A percentile compares a stretch with the other conserved stretches of the same genome.
Evolutionary conservation across 768 basidiomycete genomes (phyloP).

Genomic region (Leccinellum luteum): DNA sequence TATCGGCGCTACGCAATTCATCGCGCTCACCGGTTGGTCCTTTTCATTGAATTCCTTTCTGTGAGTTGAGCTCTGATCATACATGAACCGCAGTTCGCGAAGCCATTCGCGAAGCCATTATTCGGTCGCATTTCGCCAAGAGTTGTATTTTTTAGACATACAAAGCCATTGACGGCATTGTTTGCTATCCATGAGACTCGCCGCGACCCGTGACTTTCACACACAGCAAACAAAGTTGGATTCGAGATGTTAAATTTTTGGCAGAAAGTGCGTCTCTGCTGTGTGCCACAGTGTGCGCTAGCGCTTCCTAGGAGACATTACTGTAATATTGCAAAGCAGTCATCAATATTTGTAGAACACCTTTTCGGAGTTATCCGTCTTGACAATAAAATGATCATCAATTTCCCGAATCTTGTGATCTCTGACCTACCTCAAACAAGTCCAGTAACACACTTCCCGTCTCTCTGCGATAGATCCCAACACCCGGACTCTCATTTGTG

Average conservation of each 20-base stretch:
- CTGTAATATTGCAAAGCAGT: too few relatives aligned
- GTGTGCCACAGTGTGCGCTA: too few relatives aligned
- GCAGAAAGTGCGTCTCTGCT: too few relatives aligned
- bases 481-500: conserved; percentile 96
- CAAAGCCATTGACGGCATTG: background rate
- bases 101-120: too few relatives aligned
- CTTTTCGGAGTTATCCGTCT: too few relatives aligned
- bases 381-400: too few relatives aligned
- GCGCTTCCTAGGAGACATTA: too few relatives aligned
- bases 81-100: conserved; percentile 49
- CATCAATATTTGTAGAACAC: too few relatives aligned
- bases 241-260: too few relatives aligned
- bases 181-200: conserved; percentile 6
- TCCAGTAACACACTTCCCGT: conserved; percentile 98
- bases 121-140: conserved; percentile 61
- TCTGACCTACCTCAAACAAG: conserved; percentile 97
- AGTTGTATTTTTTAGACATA: conserved; percentile 39
- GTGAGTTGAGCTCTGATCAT: conserved; percentile 1
- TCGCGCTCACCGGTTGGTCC: conserved; percentile 55
- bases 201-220: too few relatives aligned
- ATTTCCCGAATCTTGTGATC: too few relatives aligned
- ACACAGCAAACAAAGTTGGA: too few relatives aligned
- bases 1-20: conserved; percentile 66
- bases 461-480: conserved; percentile 98
- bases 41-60: background rate